Percentiles rank a stretch among this genome's conserved stretches.
These are phyloP conservation scores for Cladosporium sp. DNA, from an alignment of 2,329 filamentous ascomycete species.

Conservation along the genomic window DNA sequence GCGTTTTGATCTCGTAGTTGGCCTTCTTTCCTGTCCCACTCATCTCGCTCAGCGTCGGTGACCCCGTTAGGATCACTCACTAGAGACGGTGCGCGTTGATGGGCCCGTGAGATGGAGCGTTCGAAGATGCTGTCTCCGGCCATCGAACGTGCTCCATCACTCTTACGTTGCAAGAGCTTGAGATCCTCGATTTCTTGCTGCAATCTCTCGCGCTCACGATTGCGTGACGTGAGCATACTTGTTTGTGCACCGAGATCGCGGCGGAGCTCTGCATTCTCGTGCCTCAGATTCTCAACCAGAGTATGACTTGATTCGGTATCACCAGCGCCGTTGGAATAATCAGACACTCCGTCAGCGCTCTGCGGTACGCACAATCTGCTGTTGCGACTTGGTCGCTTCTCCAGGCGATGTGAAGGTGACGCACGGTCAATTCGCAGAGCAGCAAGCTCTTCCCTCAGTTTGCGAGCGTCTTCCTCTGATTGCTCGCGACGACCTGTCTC, in stretches of 20 bases:
- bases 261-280: conserved; percentile 88
- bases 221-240: conserved; percentile 94
- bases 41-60: conserved; percentile 80
- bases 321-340: conserved; percentile 40
- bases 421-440: conserved; percentile 45
- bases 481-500: conserved; percentile 88
- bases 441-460: conserved; percentile 79
- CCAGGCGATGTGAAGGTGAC: conserved; percentile 39
- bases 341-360: conserved; percentile 40
- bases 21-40: conserved; percentile 80
- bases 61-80: conserved; percentile 67
- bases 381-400: conserved; percentile 42
- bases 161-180: conserved; percentile 80
- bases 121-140: conserved; percentile 89
- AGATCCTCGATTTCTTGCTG: conserved; percentile 97
- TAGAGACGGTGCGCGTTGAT: conserved; percentile 70
- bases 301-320: conserved; percentile 32
- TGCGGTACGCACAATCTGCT: conserved; percentile 38
- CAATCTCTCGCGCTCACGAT: conserved; percentile 89
- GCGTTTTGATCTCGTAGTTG: conserved; percentile 84
- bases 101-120: conserved; percentile 82
- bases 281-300: conserved; percentile 74
- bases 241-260: conserved; percentile 94
- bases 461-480: conserved; percentile 83
- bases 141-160: conserved; percentile 57